Evolutionary conservation across 306 rosid genomes (phyloP).

Genomic region (Cucumis cinereus): DNA sequence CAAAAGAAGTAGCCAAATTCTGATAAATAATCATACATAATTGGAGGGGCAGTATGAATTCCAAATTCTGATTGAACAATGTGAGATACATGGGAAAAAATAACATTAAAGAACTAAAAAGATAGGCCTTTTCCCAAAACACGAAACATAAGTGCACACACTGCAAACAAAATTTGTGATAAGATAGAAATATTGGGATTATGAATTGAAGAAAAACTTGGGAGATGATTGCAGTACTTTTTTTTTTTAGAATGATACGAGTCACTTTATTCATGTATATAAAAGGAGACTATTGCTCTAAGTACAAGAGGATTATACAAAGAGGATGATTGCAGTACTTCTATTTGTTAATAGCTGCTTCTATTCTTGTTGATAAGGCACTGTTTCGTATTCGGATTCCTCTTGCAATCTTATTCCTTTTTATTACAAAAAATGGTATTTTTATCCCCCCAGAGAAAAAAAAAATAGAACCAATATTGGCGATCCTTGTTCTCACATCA

Average conservation of each 20-base stretch:
- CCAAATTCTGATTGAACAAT: background rate
- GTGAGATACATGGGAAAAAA: background rate
- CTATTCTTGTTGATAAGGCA: background rate
- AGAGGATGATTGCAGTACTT: background rate
- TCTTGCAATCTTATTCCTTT: background rate
- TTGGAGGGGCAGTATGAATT: background rate
- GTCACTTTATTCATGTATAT: too few species aligned
- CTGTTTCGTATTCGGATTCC: background rate
- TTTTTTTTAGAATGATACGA: too few species aligned
- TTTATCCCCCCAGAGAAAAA: background rate
- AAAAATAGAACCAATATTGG: background rate
- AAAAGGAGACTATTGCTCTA: too few species aligned
- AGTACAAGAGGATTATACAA: too few species aligned
- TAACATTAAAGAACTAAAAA: background rate
- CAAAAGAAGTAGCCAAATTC: background rate
- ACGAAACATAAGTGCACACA: background rate
- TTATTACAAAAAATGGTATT: too few species aligned
- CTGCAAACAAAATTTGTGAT: background rate
- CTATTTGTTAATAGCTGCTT: background rate
- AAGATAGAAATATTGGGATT: background rate
- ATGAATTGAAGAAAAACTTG: background rate
- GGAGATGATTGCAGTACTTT: background rate
- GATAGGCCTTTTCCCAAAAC: background rate
- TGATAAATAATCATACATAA: background rate
- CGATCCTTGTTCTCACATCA: background rate